Conservation (phyloP, 2,329 filamentous ascomycete species). For the Bipolaris oryzae region DNA sequence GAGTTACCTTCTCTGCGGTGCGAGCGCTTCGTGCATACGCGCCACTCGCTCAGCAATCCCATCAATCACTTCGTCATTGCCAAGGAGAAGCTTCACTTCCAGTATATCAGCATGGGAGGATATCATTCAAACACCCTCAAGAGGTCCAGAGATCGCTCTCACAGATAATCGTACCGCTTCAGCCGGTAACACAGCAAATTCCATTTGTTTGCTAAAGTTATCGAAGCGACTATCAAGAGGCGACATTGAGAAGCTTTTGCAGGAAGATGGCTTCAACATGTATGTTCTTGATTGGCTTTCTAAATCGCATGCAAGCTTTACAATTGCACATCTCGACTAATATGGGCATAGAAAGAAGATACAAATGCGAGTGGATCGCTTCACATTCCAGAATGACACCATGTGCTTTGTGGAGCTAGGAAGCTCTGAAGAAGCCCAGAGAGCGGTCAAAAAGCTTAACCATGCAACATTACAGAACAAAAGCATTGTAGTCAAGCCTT, state of each 20-base stretch:
- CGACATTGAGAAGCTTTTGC: conserved; percentile 23
- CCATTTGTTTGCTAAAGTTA: conserved; percentile 19
- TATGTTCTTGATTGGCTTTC: conserved; percentile 14
- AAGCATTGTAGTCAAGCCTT: conserved; percentile 1
- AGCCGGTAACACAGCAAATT: conserved; percentile 6
- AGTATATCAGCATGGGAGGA: conserved; percentile 12
- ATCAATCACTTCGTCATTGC: conserved; percentile 12
- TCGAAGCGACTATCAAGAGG: conserved; percentile 11
- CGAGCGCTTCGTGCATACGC: conserved; percentile 16
- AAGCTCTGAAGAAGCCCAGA: conserved; percentile 24
- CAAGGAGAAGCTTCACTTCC: conserved; percentile 22
- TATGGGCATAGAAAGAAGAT: conserved; percentile 21
- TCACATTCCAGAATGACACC: conserved; percentile 21
- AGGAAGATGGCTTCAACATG: conserved; percentile 24
- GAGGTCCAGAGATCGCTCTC: conserved; percentile 10
- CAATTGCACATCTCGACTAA: conserved; percentile 11
- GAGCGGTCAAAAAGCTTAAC: conserved; percentile 17
- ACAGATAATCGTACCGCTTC: conserved; percentile 4
- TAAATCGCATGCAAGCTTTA: neutral
- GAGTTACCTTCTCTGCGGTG: conserved; percentile 18
- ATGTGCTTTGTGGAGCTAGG: conserved; percentile 25
- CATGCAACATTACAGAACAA: neutral
- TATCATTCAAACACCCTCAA: conserved; percentile 10
- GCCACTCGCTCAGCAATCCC: conserved; percentile 17
- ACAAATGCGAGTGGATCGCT: conserved; percentile 27